These are phyloP conservation scores for Leccinum longicurvipes DNA, from an alignment of 768 basidiomycete species.

Conservation along the genomic window DNA sequence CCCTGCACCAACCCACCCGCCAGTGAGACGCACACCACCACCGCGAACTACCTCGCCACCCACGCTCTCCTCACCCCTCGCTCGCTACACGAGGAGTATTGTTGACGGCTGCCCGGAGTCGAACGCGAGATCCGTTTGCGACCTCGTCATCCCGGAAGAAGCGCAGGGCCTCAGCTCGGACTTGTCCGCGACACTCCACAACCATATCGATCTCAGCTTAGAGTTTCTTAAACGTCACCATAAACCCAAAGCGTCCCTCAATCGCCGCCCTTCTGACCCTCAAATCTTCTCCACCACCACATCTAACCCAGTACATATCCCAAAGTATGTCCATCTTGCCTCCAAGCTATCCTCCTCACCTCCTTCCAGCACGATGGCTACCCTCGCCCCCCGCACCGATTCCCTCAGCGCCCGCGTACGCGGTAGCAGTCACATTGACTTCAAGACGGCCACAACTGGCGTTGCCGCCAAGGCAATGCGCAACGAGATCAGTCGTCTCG, in stretches of 20 bases:
- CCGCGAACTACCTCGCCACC: constrained; percentile 7
- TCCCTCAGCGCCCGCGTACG: constrained; percentile 70
- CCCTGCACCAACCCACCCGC: constrained; percentile 8
- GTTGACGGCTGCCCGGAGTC: constrained; percentile 8
- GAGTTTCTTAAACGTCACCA: constrained; percentile 63
- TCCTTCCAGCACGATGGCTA: constrained; percentile 48
- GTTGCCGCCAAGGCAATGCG: constrained; percentile 95
- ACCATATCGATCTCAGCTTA: constrained; percentile 32
- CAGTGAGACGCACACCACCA: constrained; percentile 4
- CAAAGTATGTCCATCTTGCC: constrained; percentile 32
- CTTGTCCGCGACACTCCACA: constrained; percentile 33
- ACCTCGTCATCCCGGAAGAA: constrained; percentile 32
- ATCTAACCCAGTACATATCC: constrained; percentile 56
- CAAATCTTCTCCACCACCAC: constrained; percentile 62
- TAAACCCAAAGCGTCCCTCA: constrained; percentile 44
- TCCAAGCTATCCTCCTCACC: constrained; percentile 4
- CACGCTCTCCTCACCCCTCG: constrained; percentile 21
- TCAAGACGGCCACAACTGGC: constrained; percentile 96
- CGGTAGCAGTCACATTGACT: constrained; percentile 83
- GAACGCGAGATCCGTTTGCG: constrained; percentile 24
- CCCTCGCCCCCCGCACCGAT: constrained; percentile 57
- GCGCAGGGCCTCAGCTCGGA: constrained; percentile 25
- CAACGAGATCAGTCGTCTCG: constrained; percentile 95
- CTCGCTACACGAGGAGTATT: constrained; percentile 9
- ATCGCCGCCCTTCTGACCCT: constrained; percentile 48